phyloP scores from a whole-genome alignment of 345 rosid species.

The Bruguiera gymnorhiza region DNA sequence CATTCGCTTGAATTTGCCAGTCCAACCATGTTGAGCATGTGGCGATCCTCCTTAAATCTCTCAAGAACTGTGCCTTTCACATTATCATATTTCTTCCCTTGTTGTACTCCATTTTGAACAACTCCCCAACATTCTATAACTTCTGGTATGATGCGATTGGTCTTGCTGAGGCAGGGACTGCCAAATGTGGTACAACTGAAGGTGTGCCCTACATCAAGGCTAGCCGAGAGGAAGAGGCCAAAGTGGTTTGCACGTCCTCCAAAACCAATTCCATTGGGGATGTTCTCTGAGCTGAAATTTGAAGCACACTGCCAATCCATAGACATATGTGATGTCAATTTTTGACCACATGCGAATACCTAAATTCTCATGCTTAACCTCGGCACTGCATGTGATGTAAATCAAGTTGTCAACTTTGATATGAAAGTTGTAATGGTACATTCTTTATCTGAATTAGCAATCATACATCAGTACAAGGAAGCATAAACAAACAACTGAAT shows the following conservation, averaged over 20 bases:
- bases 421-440: neutral
- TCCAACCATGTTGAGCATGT: constrained; percentile 89
- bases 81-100: constrained; percentile 40
- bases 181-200: constrained; percentile 71
- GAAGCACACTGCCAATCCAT: constrained; percentile 62
- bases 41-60: constrained; percentile 79
- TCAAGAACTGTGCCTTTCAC: constrained; percentile 56
- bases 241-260: constrained; percentile 78
- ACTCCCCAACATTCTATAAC: constrained; percentile 91
- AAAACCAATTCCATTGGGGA: constrained; percentile 92
- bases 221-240: constrained; percentile 72
- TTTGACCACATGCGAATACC: neutral
- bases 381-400: neutral
- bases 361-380: neutral
- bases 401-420: neutral
- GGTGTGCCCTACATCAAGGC: constrained; percentile 76
- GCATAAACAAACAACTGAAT: too few species aligned
- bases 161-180: constrained; percentile 68
- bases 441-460: too few species aligned
- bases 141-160: constrained; percentile 52
- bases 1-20: constrained; percentile 69
- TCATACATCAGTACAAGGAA: too few species aligned
- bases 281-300: constrained; percentile 78
- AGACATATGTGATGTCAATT: constrained; percentile 4
- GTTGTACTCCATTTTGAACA: constrained; percentile 32